phyloP scores from a whole-genome alignment of 2,329 filamentous ascomycete species.

The Stylonectria norvegica region DNA sequence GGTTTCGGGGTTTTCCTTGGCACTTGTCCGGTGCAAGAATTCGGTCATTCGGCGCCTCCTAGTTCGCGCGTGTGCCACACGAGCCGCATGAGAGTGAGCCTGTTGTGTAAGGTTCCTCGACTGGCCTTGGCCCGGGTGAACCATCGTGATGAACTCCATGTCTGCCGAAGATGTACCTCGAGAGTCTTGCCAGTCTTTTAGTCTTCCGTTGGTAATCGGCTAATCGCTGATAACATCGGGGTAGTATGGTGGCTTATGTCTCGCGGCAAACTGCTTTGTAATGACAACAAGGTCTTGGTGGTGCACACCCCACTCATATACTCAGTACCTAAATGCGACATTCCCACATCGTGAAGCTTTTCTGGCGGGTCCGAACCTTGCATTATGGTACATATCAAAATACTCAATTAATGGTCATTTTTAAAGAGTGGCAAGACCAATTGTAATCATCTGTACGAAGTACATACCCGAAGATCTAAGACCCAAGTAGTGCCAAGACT shows the following conservation, averaged over 20 bases:
- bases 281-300: too few relatives aligned
- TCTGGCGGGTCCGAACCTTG: too few relatives aligned
- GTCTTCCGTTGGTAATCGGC: slow-evolving; percentile 11
- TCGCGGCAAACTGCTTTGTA: too few relatives aligned
- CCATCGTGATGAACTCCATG: slow-evolving; percentile 12
- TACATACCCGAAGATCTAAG: too few relatives aligned
- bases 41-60: slow-evolving; percentile 4
- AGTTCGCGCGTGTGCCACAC: slow-evolving; percentile 10
- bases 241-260: too few relatives aligned
- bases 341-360: neutral
- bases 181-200: neutral
- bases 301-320: too few relatives aligned
- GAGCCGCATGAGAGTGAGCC: slow-evolving; percentile 13
- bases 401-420: too few relatives aligned
- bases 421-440: too few relatives aligned
- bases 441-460: too few relatives aligned
- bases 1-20: neutral
- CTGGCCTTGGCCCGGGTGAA: slow-evolving; percentile 1
- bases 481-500: slow-evolving; percentile 10
- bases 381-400: too few relatives aligned
- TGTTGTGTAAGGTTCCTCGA: slow-evolving; percentile 6
- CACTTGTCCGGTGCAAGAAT: neutral
- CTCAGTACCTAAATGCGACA: neutral
- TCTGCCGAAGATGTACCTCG: neutral
- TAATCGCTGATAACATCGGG: too few relatives aligned